Evolutionary conservation across 305 asterid genomes (phyloP).

Genomic region (Fraxinus sp.): DNA sequence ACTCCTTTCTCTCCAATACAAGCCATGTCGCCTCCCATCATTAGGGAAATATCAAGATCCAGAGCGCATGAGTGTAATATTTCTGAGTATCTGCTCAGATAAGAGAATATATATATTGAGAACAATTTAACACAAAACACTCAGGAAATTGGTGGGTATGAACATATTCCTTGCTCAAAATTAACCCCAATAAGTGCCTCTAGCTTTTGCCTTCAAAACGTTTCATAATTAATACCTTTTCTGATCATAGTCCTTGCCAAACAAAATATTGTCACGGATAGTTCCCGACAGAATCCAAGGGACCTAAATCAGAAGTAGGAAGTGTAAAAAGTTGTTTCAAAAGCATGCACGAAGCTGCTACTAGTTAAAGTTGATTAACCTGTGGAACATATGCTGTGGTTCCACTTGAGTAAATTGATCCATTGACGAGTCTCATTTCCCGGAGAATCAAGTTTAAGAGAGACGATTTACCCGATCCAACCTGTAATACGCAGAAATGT

Average conservation of each 20-base stretch:
- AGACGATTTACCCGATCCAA: slow-evolving; percentile 97
- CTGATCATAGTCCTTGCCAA: slow-evolving; percentile 67
- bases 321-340: neutral
- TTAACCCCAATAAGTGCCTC: neutral
- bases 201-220: neutral
- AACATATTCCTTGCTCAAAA: slow-evolving; percentile 11
- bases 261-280: slow-evolving; percentile 84
- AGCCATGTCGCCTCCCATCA: slow-evolving; percentile 92
- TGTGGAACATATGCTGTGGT: slow-evolving; percentile 86
- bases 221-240: slow-evolving; percentile 45
- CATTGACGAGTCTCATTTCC: slow-evolving; percentile 69
- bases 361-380: slow-evolving; percentile 44
- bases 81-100: slow-evolving; percentile 61
- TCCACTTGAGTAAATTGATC: slow-evolving; percentile 53
- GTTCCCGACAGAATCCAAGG: slow-evolving; percentile 98
- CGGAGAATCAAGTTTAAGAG: slow-evolving; percentile 70
- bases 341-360: slow-evolving; percentile 20
- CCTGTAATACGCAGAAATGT: slow-evolving; percentile 43
- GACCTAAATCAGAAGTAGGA: slow-evolving; percentile 46
- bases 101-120: neutral
- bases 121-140: neutral
- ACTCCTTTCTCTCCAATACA: slow-evolving; percentile 87
- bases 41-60: slow-evolving; percentile 75
- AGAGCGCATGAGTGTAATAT: slow-evolving; percentile 65
- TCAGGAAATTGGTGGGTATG: neutral